Conservation (phyloP, 768 basidiomycete species). For the Auricularia auricula-judae region DNA sequence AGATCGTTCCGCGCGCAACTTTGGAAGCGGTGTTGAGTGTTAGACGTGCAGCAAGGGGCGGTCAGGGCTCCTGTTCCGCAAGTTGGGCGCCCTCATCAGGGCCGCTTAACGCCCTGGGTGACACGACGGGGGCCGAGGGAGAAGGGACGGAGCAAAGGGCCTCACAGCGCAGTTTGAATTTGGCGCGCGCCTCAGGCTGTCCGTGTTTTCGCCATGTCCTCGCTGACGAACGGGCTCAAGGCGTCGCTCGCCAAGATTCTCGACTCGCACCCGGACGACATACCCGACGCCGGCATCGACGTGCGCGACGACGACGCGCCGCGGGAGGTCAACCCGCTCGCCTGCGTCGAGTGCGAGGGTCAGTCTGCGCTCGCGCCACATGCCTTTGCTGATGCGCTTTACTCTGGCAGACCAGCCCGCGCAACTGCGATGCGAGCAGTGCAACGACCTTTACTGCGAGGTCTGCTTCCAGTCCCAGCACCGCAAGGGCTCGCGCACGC, state of each 20-base stretch:
- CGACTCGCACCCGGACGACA: neutral
- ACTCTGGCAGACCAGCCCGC: slow-evolving; percentile 63
- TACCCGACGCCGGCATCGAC: neutral
- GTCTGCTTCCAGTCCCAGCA: slow-evolving; percentile 83
- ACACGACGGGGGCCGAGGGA: too few relatives aligned
- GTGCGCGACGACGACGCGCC: neutral
- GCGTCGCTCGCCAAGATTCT: neutral
- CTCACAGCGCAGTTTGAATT: too few relatives aligned
- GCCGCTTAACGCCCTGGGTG: too few relatives aligned
- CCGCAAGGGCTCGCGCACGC: slow-evolving; percentile 45
- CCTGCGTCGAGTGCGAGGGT: slow-evolving; percentile 83
- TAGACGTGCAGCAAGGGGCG: too few relatives aligned
- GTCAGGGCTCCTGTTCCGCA: too few relatives aligned
- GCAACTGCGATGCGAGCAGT: slow-evolving; percentile 59
- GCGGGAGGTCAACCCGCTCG: neutral
- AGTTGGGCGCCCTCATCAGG: too few relatives aligned
- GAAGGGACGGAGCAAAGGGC: too few relatives aligned
- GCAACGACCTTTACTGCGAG: slow-evolving; percentile 66
- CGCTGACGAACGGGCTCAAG: slow-evolving; percentile 1
- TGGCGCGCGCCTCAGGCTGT: too few relatives aligned
- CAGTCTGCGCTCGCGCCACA: neutral
- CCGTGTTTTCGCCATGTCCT: neutral
- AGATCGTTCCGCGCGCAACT: too few relatives aligned
- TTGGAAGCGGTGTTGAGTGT: too few relatives aligned
- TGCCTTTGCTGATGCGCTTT: neutral